Base-by-base conservation (phyloP, 441 rosid genomes). In the Capsella rubella region DNA sequence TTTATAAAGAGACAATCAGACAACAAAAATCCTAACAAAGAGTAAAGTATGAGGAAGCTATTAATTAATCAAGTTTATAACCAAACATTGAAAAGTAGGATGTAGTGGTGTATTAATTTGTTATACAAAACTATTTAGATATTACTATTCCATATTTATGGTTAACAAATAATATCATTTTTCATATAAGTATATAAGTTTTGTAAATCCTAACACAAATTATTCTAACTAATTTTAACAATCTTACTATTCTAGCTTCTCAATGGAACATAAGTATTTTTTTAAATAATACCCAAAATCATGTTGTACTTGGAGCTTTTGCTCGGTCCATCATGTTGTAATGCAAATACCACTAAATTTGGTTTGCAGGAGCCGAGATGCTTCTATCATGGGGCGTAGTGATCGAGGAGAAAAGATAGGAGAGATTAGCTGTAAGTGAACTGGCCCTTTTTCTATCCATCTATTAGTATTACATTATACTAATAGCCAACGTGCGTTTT, bases 381-480 rank as follows among this genome's bases (percentile, higher is more conserved):
- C 67, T 60, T 59, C 67, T 27, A 58, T 71, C 59, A 50, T 71
- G 67, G 74, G 50, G 50, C 28, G 52, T 10, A 59, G 67, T 70
- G 46, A 49, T 21, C 3, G 31, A 12, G 18, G 49, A 10, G 15
- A 7, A 45, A 9, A 13, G 46, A 25, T 39, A 28, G 52, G 46
- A 25, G 50, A 28, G 52, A 37, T 50, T 71, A 61, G 61, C 43
- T 61, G 61, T 51, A 39, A 51, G 8, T 59, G 35, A 47, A 50
- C 52, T 60, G 60, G 50, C 51, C 6, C 5, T 39, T 52, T 6
- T 57, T 57, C 25, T 1, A 21, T 21, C 25, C 25, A 21, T 65
- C 8, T 18, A 21, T 65, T 51, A 16, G 21, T 8, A 21, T 27
- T 10, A 37, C 2, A n/a, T 54, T 9, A 1, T 10, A 32, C 25